These are phyloP conservation scores for Camelina hispida DNA, from an alignment of 345 rosid genomes.

Conservation along the genomic window DNA sequence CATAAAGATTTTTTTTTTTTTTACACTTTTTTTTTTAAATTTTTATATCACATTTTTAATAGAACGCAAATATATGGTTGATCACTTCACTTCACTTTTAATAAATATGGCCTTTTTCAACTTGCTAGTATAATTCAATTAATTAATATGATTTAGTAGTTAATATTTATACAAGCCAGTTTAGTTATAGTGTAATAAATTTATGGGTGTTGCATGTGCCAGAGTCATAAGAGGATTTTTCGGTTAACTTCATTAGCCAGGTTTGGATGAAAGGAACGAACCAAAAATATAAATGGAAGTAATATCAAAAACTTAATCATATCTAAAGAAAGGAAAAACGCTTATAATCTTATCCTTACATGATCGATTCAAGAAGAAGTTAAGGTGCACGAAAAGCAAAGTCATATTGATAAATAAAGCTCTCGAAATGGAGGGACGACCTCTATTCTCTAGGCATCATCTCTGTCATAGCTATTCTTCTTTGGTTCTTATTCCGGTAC, in stretches of 20 bases:
- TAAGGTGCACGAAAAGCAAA: slow-evolving; percentile 10
- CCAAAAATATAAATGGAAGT: neutral
- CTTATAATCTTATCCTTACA: slow-evolving; percentile 3
- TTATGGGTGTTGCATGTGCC: neutral
- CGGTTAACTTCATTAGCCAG: neutral
- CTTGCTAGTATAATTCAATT: no score
- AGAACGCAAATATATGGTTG: no score
- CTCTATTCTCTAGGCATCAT: slow-evolving; percentile 26
- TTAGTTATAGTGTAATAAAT: no score
- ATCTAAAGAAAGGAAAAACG: neutral
- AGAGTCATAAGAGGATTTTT: neutral
- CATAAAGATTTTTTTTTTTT: no score
- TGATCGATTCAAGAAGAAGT: neutral
- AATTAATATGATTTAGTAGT: no score
- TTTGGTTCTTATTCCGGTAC: neutral
- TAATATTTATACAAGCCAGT: no score
- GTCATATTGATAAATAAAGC: neutral
- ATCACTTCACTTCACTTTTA: no score
- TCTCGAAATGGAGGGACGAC: slow-evolving; percentile 16
- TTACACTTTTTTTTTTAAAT: no score
- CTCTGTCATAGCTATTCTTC: neutral
- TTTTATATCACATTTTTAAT: no score
- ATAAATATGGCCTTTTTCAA: no score
- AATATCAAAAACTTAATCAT: neutral
- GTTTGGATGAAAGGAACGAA: neutral